Percentiles rank a stretch among this genome's conserved stretches.
phyloP scores from a whole-genome alignment of 371 early-diverging fungal species.

The Mucor piriformis region DNA sequence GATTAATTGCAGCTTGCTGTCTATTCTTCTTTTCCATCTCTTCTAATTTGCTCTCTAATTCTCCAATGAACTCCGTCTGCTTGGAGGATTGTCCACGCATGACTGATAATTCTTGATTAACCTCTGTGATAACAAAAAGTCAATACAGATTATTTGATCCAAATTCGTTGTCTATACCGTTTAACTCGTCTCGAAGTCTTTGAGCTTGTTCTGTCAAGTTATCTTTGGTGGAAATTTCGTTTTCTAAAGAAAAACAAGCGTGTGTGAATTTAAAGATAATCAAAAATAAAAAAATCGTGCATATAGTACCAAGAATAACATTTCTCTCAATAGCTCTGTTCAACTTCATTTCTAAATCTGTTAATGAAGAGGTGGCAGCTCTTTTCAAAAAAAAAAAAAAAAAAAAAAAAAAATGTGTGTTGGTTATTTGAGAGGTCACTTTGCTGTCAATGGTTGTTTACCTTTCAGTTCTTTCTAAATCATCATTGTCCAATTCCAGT shows the following conservation, averaged over 20 bases:
- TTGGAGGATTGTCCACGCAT: constrained; percentile 51
- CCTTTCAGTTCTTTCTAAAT: constrained; percentile 47
- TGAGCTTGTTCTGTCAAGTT: constrained; percentile 73
- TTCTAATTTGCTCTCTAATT: constrained; percentile 44
- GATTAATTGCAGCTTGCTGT: constrained; percentile 28
- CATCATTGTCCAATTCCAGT: constrained; percentile 81
- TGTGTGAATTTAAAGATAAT: not conserved
- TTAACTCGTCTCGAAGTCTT: constrained; percentile 78
- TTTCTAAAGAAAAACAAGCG: constrained; percentile 27
- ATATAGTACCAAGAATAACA: constrained; percentile 51
- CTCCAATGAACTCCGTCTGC: constrained; percentile 35
- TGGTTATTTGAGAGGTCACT: too few relatives aligned
- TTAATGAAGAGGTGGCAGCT: constrained; percentile 71
- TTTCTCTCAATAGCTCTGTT: constrained; percentile 73
- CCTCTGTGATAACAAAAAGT: constrained; percentile 41
- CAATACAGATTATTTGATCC: not conserved
- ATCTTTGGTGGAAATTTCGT: constrained; percentile 71
- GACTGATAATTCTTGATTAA: constrained; percentile 60
- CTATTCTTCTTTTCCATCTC: constrained; percentile 35
- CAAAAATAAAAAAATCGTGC: not conserved
- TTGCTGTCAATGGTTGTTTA: too few relatives aligned
- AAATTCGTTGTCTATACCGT: constrained; percentile 39
- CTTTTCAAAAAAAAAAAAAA: too few relatives aligned
- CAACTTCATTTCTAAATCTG: constrained; percentile 72
- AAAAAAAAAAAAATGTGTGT: too few relatives aligned